Percentiles rank a stretch among this genome's conserved stretches.
These are phyloP conservation scores for Lactarius hengduanensis DNA, from an alignment of 768 basidiomycete species.

Conservation along the genomic window DNA sequence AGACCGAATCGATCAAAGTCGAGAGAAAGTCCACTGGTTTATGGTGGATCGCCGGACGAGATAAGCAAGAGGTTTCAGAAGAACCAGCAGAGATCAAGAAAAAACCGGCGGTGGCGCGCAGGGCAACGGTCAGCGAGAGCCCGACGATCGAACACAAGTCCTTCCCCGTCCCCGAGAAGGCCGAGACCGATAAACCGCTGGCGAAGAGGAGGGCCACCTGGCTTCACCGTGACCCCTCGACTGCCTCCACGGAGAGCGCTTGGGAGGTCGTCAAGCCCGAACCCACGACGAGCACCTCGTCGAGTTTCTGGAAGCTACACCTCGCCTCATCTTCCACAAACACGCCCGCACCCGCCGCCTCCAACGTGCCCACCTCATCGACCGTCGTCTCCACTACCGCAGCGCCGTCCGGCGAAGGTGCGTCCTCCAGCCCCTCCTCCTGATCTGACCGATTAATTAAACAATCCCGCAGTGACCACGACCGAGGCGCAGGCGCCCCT, in stretches of 20 bases:
- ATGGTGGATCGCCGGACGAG: constrained; percentile 49
- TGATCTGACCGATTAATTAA: not conserved
- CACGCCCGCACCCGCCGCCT: constrained; percentile 8
- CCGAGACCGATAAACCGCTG: constrained; percentile 11
- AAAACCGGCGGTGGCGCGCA: constrained; percentile 19
- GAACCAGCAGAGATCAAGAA: constrained; percentile 18
- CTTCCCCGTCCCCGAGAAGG: constrained; percentile 1
- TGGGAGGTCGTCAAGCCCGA: constrained; percentile 22
- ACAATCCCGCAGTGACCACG: constrained; percentile 36
- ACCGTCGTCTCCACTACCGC: constrained; percentile 10
- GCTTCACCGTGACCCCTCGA: constrained; percentile 24
- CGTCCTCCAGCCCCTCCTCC: not conserved
- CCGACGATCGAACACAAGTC: constrained; percentile 14
- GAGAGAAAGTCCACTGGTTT: constrained; percentile 50
- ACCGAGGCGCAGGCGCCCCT: constrained; percentile 60
- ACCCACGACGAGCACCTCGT: constrained; percentile 6
- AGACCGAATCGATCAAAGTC: constrained; percentile 62
- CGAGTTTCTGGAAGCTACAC: constrained; percentile 22
- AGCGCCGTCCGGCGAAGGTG: constrained; percentile 27
- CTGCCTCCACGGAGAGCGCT: constrained; percentile 15
- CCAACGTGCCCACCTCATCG: not conserved
- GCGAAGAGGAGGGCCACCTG: constrained; percentile 19
- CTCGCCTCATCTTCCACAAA: constrained; percentile 13
- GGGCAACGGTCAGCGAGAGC: constrained; percentile 18
- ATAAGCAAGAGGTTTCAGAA: constrained; percentile 19